Evolutionary conservation across 805 yeast genomes (phyloP), one percentile per base, ranked within the genome.

Genomic region (Priceomyces melissophilus): DNA sequence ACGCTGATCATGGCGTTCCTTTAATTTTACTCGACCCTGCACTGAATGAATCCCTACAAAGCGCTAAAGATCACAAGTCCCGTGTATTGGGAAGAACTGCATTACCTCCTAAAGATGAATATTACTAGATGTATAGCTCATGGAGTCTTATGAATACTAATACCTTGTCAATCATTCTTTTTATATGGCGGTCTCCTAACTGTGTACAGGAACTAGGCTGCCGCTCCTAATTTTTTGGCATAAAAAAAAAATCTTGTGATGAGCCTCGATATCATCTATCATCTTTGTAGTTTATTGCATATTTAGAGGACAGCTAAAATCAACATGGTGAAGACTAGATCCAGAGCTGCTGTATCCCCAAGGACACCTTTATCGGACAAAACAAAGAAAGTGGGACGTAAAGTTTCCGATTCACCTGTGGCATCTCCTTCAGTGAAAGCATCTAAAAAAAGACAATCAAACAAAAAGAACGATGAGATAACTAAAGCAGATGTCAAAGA

Each of bases 11-110:
- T 35, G 71, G 67, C 2, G 64, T 67, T 1, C 75, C 75, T 4
- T 72, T 70, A 0, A 69, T 69, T 5, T 55, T 69, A 26, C 50
- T 69, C 10, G 73, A 69, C 37, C 46, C 61, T 13, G 61, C 57
- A 12, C 56, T 46, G 37, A 53, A 58, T 43, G 48, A 39, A 38
- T 30, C n/a, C 32, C 25, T 26, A 23, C 26, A 33, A 20, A 13
- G 40, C 16, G 35, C 38, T 15, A 16, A 38, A 49, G 35, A 45
- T 4, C 30, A 12, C 39, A 39, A 28, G 47, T 16, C 30, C n/a
- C n/a, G 30, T 8, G 27, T 51, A 8, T 45, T 65, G 15, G 59
- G 60, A 9, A 65, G 62, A 39, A 67, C 73, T 1, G 43, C 66
- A 20, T 49, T 66, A 48, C 73, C 73, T 11, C 71, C 72, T 1